Percentiles rank a stretch among this genome's conserved stretches.
These are phyloP conservation scores for Elsinoe fawcettii DNA, from an alignment of 2,329 filamentous ascomycete genomes.

Conservation along the genomic window DNA sequence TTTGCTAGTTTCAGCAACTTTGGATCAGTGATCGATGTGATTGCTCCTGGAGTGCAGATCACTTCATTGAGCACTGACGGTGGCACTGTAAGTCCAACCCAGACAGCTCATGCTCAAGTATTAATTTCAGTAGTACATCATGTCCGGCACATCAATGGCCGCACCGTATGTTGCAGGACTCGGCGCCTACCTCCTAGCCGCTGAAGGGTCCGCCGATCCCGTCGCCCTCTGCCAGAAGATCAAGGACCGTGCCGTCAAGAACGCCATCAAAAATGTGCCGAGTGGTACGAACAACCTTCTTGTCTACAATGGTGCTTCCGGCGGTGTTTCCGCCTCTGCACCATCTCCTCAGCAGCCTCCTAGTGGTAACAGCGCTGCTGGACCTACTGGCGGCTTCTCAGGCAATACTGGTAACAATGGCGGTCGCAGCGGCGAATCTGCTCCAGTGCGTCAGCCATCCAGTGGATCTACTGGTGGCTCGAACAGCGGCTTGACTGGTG, in stretches of 20 bases:
- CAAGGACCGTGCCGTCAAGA: conserved; percentile 35
- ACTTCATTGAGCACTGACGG: conserved; percentile 27
- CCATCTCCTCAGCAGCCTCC: conserved; percentile 1
- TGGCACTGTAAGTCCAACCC: not conserved
- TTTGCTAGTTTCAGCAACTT: conserved; percentile 33
- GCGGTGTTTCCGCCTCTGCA: not conserved
- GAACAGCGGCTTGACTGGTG: not conserved
- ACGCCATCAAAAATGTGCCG: conserved; percentile 37
- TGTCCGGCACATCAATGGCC: conserved; percentile 58
- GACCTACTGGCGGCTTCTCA: not conserved
- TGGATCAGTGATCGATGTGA: conserved; percentile 31
- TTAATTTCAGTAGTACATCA: conserved; percentile 22
- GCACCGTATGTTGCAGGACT: conserved; percentile 61
- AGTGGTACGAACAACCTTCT: conserved; percentile 45
- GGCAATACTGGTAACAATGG: not conserved
- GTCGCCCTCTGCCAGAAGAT: conserved; percentile 44
- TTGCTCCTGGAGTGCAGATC: conserved; percentile 31
- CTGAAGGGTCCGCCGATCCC: conserved; percentile 39
- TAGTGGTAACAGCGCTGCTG: not conserved
- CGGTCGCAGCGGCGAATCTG: not conserved
- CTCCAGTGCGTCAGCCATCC: not conserved
- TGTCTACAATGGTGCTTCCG: conserved; percentile 46
- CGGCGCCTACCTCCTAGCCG: conserved; percentile 58
- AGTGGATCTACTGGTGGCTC: not conserved
- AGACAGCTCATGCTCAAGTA: not conserved